Percentiles rank a stretch among this genome's conserved stretches.
Evolutionary conservation across 371 early-diverging fungal genomes (phyloP).

Genomic region (Syncephalastrum contaminatum): DNA sequence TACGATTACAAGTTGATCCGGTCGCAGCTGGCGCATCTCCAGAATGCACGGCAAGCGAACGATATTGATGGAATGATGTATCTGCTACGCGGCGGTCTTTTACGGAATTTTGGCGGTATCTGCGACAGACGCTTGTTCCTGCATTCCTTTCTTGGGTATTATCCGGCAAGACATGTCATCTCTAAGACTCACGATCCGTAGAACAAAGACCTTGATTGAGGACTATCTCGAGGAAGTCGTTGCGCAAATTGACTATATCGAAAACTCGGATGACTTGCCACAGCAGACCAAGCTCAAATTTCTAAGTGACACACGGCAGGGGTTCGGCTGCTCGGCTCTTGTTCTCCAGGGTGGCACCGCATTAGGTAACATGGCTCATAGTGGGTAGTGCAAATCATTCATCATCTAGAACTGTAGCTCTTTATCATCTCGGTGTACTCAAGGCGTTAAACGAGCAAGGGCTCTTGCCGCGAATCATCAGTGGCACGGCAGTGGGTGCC

Average conservation of each 20-base stretch:
- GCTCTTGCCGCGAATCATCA: constrained; percentile 68
- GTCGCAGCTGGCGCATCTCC: constrained; percentile 52
- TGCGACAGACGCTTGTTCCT: constrained; percentile 62
- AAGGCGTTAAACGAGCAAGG: constrained; percentile 66
- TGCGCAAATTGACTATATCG: constrained; percentile 59
- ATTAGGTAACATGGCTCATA: constrained; percentile 40
- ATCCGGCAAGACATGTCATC: not conserved
- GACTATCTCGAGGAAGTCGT: constrained; percentile 70
- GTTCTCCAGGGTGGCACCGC: constrained; percentile 73
- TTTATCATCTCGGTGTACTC: constrained; percentile 76
- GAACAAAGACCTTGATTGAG: constrained; percentile 71
- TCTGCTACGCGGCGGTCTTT: constrained; percentile 57
- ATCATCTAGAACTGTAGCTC: constrained; percentile 25
- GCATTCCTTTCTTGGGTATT: constrained; percentile 57
- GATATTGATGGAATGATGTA: constrained; percentile 65
- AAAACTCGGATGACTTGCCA: constrained; percentile 43
- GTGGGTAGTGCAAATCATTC: not conserved
- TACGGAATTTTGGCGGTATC: constrained; percentile 75
- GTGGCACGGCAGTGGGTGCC: constrained; percentile 72
- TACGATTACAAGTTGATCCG: constrained; percentile 72
- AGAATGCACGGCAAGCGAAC: constrained; percentile 44
- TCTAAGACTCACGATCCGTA: constrained; percentile 7
- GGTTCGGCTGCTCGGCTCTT: constrained; percentile 71
- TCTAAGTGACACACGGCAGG: constrained; percentile 64
- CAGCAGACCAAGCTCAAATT: constrained; percentile 64